These are phyloP conservation scores for Colletotrichum sp. DNA, from an alignment of 2,329 filamentous ascomycete species.

Conservation along the genomic window DNA sequence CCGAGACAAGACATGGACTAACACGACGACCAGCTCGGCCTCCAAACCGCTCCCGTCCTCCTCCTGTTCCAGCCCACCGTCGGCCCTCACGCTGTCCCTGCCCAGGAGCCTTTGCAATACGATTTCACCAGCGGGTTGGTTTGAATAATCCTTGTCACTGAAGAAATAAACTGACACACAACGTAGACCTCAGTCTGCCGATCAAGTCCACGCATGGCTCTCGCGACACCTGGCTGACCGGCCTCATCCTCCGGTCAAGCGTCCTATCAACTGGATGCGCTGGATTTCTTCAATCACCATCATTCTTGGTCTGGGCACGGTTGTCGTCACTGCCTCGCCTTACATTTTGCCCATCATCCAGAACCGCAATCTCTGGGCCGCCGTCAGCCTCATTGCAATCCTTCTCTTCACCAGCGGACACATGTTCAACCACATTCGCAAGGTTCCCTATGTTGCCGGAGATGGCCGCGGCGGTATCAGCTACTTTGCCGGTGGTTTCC, in stretches of 20 bases:
- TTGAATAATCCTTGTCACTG: not conserved
- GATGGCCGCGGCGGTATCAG: conserved; percentile 85
- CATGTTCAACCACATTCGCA: conserved; percentile 99
- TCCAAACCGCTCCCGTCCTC: conserved; percentile 93
- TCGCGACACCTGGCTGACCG: conserved; percentile 78
- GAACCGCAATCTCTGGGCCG: conserved; percentile 94
- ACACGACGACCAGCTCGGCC: conserved; percentile 69
- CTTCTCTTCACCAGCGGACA: conserved; percentile 94
- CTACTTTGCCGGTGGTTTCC: conserved; percentile 92
- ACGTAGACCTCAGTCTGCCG: conserved; percentile 73
- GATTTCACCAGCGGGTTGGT: conserved; percentile 84
- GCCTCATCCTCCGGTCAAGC: conserved; percentile 77
- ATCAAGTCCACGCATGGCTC: conserved; percentile 81
- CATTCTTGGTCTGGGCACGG: conserved; percentile 72
- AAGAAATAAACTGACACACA: conserved; percentile 1
- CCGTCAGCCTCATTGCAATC: conserved; percentile 84
- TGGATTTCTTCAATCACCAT: conserved; percentile 72
- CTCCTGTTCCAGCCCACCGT: conserved; percentile 85
- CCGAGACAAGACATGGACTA: not conserved
- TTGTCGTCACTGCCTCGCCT: conserved; percentile 73
- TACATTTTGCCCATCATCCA: conserved; percentile 83
- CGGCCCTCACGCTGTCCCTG: conserved; percentile 77
- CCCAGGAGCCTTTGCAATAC: conserved; percentile 75
- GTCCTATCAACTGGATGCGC: conserved; percentile 87
- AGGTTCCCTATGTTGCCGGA: conserved; percentile 88